phyloP scores from a whole-genome alignment of 2,329 filamentous ascomycete species.

The Exophiala calicioides region DNA sequence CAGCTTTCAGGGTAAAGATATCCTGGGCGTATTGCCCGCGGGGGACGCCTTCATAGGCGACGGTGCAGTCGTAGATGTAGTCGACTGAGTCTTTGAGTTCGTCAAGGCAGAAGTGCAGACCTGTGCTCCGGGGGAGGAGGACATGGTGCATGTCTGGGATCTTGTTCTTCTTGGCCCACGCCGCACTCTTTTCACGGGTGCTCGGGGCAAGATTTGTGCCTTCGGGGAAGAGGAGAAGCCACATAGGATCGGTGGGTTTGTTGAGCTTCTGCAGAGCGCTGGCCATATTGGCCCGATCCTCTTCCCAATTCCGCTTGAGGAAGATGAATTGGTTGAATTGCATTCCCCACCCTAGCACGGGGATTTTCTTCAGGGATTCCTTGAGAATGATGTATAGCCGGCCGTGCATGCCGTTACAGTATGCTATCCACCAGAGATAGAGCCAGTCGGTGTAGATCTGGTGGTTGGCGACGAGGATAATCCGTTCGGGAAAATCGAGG shows the following conservation, averaged over 20 bases:
- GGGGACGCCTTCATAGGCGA: constrained; percentile 39
- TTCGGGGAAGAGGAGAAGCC: constrained; percentile 84
- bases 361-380: constrained; percentile 79
- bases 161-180: constrained; percentile 75
- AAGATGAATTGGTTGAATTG: constrained; percentile 90
- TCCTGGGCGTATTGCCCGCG: constrained; percentile 73
- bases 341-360: constrained; percentile 77
- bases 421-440: constrained; percentile 93
- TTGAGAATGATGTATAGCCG: constrained; percentile 90
- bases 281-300: constrained; percentile 73
- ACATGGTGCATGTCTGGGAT: constrained; percentile 72
- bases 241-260: constrained; percentile 70
- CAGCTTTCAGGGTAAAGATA: constrained; percentile 74
- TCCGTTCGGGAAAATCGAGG: constrained; percentile 76
- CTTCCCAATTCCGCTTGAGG: constrained; percentile 84
- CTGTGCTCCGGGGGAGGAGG: constrained; percentile 77
- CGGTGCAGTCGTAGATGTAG: constrained; percentile 71
- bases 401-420: constrained; percentile 79
- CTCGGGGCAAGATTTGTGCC: constrained; percentile 78
- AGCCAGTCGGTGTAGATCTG: constrained; percentile 92
- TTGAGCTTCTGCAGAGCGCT: constrained; percentile 72
- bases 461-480: constrained; percentile 85
- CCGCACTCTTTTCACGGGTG: constrained; percentile 68
- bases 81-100: constrained; percentile 74
- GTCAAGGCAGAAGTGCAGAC: constrained; percentile 75